These are phyloP conservation scores for Erodium moschatum DNA, from an alignment of 441 rosid species.

Conservation along the genomic window DNA sequence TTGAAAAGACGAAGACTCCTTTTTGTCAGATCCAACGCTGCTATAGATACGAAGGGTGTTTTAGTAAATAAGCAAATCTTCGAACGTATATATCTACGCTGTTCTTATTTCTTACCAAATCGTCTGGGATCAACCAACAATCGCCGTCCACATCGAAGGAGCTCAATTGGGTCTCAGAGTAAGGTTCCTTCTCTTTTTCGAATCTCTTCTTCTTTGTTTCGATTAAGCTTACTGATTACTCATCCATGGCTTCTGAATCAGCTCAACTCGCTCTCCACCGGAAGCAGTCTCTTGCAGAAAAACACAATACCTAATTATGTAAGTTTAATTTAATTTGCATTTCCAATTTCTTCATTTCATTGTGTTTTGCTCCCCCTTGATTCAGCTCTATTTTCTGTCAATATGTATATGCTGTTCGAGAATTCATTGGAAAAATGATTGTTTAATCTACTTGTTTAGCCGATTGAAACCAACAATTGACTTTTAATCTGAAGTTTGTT, in stretches of 20 bases:
- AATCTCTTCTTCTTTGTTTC: not conserved
- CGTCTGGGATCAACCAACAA: not conserved
- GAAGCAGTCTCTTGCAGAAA: not conserved
- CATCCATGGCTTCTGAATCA: not conserved
- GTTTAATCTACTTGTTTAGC: not conserved
- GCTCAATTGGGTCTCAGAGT: no score
- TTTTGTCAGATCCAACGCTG: not conserved
- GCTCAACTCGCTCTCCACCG: not conserved
- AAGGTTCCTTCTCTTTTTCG: not conserved
- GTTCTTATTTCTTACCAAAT: not conserved
- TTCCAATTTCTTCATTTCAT: not conserved
- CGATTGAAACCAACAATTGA: no score
- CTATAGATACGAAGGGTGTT: not conserved
- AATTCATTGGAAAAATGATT: not conserved
- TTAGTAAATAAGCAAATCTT: not conserved
- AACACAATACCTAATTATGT: not conserved
- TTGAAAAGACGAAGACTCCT: not conserved
- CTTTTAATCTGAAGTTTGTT: not conserved
- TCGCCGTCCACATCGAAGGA: no score
- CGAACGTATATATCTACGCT: not conserved
- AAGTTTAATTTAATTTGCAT: no score
- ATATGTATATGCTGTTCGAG: no score
- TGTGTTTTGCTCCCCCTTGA: not conserved
- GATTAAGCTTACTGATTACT: not conserved
- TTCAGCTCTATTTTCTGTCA: not conserved